Percentiles rank a stretch among this genome's conserved stretches.
phyloP scores from a whole-genome alignment of 1,284 basidiomycete species.

The Schizophyllum amplum region DNA sequence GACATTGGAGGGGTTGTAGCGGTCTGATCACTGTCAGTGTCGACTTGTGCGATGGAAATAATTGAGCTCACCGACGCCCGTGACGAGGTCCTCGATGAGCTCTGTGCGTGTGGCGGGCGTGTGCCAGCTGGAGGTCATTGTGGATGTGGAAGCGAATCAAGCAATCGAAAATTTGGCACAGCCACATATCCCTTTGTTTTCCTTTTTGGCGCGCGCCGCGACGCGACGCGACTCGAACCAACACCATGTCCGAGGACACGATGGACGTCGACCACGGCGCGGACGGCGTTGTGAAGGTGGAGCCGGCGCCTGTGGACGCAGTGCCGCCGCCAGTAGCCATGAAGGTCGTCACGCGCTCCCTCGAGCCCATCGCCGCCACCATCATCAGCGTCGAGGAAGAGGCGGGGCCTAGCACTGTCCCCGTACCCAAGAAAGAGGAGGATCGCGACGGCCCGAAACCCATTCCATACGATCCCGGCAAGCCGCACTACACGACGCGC shows the following conservation, averaged over 20 bases:
- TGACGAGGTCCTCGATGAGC: constrained; percentile 84
- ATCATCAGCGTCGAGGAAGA: neutral
- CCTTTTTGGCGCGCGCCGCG: neutral
- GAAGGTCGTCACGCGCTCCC: neutral
- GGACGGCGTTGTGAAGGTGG: neutral
- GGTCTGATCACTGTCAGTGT: constrained; percentile 47
- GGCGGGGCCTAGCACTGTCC: neutral
- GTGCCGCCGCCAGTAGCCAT: neutral
- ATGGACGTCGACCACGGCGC: neutral
- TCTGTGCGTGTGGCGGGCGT: constrained; percentile 71
- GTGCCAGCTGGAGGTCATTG: constrained; percentile 53
- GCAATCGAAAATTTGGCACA: neutral
- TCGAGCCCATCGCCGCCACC: neutral
- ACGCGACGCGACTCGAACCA: neutral
- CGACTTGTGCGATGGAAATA: constrained; percentile 6
- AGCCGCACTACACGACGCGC: constrained; percentile 30
- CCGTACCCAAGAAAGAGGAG: neutral
- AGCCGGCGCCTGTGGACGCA: neutral
- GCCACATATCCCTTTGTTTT: neutral
- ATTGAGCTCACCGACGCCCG: constrained; percentile 72
- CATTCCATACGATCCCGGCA: neutral
- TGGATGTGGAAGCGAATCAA: neutral
- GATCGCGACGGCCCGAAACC: neutral
- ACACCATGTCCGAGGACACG: neutral
- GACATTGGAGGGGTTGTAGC: constrained; percentile 94